phyloP scores from a whole-genome alignment of 371 early-diverging fungal genomes.

The Lichtheimia ramosa region DNA sequence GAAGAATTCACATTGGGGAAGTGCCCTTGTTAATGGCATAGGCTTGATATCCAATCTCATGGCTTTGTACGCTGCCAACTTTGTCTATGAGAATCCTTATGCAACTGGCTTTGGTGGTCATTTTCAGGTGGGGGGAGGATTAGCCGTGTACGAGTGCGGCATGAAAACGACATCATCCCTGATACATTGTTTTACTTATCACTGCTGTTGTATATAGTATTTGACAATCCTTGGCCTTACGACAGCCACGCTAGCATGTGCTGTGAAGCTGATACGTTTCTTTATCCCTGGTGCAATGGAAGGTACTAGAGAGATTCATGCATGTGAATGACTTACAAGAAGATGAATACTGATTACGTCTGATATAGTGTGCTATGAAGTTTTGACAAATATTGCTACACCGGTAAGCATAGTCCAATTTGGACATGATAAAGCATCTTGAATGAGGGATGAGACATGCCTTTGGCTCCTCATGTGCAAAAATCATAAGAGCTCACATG shows the following conservation, averaged over 20 bases:
- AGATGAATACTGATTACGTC: too few relatives aligned
- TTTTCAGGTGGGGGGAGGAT: constrained; percentile 28
- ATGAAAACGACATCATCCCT: too few relatives aligned
- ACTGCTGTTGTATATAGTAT: constrained; percentile 11
- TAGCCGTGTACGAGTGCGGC: too few relatives aligned
- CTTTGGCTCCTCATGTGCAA: neutral
- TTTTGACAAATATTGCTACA: constrained; percentile 31
- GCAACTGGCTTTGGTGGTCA: constrained; percentile 45
- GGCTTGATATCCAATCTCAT: constrained; percentile 33
- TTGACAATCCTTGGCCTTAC: constrained; percentile 28
- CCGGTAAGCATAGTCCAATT: constrained; percentile 23
- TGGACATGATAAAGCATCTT: too few relatives aligned
- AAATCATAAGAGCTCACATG: neutral
- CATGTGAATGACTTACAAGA: neutral
- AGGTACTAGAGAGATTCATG: constrained; percentile 12
- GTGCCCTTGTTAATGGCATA: constrained; percentile 22
- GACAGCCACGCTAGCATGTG: constrained; percentile 23
- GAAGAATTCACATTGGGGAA: constrained; percentile 6
- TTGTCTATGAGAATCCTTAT: constrained; percentile 36
- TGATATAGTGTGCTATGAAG: constrained; percentile 20
- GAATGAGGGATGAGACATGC: too few relatives aligned
- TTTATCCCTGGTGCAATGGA: constrained; percentile 13
- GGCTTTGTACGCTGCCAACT: constrained; percentile 29
- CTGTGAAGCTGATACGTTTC: constrained; percentile 12
- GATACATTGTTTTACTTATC: neutral